Percentiles rank a stretch among this genome's conserved stretches.
phyloP scores from a whole-genome alignment of 139 green algal genomes.

The Mychonastes homosphaera region DNA sequence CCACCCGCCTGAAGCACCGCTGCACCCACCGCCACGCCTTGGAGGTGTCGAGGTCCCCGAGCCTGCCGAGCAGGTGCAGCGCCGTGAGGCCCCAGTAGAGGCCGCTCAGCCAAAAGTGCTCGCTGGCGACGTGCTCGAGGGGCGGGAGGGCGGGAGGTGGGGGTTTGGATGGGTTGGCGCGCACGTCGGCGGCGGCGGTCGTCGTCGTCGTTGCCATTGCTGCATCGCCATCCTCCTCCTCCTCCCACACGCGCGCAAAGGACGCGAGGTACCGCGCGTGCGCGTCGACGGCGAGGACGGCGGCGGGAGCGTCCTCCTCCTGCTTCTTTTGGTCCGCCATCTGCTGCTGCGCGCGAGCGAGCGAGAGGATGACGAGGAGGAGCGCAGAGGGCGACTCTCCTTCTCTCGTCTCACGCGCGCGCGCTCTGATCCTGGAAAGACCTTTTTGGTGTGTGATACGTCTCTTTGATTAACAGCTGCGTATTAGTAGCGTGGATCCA shows the following conservation, averaged over 20 bases:
- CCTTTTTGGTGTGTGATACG: no score
- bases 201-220: background rate
- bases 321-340: no score
- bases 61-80: constrained; percentile 59
- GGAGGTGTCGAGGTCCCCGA: constrained; percentile 54
- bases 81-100: constrained; percentile 96
- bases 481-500: no score
- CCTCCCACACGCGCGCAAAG: constrained; percentile 50
- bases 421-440: no score
- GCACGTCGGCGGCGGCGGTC: background rate
- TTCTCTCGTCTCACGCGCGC: no score
- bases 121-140: constrained; percentile 63
- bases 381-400: no score
- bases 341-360: no score
- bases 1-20: background rate
- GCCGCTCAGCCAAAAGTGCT: constrained; percentile 94
- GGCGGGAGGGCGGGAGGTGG: background rate
- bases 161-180: background rate
- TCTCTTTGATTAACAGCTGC: no score
- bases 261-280: constrained; percentile 66
- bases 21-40: constrained; percentile 46
- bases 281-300: constrained; percentile 51
- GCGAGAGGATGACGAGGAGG: no score
- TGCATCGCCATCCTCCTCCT: constrained; percentile 1
- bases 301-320: no score